These are phyloP conservation scores for Gynostemma pentaphyllum DNA, from an alignment of 306 rosid genomes.

Conservation along the genomic window DNA sequence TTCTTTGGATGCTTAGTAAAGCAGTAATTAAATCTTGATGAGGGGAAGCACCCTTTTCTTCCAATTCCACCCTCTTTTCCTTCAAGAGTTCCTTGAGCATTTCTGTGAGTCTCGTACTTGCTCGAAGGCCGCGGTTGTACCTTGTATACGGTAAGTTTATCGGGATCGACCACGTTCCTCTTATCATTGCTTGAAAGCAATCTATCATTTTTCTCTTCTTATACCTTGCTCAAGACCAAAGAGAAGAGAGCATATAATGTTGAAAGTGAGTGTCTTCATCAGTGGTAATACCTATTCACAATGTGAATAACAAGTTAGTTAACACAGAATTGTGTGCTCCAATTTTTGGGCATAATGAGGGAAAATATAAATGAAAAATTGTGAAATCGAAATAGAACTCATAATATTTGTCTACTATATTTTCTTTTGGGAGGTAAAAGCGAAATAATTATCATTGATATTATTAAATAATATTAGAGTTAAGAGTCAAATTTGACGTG, in stretches of 20 bases:
- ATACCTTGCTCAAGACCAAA: slow-evolving; percentile 53
- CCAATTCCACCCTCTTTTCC: slow-evolving; percentile 32
- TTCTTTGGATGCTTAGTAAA: slow-evolving; percentile 36
- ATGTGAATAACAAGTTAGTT: neutral
- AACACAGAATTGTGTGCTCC: neutral
- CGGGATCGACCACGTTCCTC: slow-evolving; percentile 57
- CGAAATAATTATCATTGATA: no score
- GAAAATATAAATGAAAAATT: no score
- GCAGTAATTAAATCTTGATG: slow-evolving; percentile 51
- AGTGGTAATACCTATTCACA: slow-evolving; percentile 46
- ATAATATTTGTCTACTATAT: no score
- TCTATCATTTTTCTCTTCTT: slow-evolving; percentile 30
- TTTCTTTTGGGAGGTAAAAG: no score
- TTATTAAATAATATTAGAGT: no score
- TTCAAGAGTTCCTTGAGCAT: slow-evolving; percentile 30
- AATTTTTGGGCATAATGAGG: neutral
- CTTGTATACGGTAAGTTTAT: slow-evolving; percentile 58
- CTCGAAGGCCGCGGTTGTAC: slow-evolving; percentile 46
- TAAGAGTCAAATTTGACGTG: no score
- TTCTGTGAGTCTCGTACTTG: slow-evolving; percentile 33
- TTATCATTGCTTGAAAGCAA: slow-evolving; percentile 32
- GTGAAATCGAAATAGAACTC: no score
- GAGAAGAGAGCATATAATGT: slow-evolving; percentile 51
- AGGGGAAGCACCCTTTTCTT: slow-evolving; percentile 27
- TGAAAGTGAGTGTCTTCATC: slow-evolving; percentile 66